phyloP scores from a whole-genome alignment of 805 yeast species.

The Ogataea pini region DNA sequence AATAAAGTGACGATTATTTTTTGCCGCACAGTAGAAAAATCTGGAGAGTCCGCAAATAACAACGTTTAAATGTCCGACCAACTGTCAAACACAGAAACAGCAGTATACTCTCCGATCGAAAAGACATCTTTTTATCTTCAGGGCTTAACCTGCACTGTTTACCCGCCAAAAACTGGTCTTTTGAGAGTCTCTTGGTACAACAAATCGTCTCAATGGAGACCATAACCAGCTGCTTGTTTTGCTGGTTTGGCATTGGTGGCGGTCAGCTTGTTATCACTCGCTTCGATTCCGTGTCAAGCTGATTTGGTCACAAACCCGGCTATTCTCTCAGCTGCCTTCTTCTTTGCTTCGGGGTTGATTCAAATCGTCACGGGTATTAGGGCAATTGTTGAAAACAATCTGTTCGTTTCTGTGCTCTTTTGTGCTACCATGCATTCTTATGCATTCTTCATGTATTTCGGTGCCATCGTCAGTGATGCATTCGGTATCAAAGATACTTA shows the following conservation, averaged over 20 bases:
- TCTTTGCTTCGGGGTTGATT: conserved; percentile 50
- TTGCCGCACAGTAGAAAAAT: not conserved
- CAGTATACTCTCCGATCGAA: conserved; percentile 20
- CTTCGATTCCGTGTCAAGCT: conserved; percentile 45
- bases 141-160: conserved; percentile 25
- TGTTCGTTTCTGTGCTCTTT: conserved; percentile 51
- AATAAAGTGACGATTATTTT: not conserved
- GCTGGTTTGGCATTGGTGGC: conserved; percentile 49
- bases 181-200: conserved; percentile 47
- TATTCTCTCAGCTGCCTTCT: conserved; percentile 43
- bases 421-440: conserved; percentile 46
- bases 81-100: conserved; percentile 31
- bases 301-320: conserved; percentile 44
- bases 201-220: conserved; percentile 42
- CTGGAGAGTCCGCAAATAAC: too few species aligned
- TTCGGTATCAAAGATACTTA: conserved; percentile 46
- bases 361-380: conserved; percentile 51
- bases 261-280: conserved; percentile 48
- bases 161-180: conserved; percentile 42
- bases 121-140: not conserved
- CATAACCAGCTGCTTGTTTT: conserved; percentile 50
- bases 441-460: conserved; percentile 41
- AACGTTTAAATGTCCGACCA: conserved; percentile 19
- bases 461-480: conserved; percentile 45
- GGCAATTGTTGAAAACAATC: conserved; percentile 50